Percentiles rank a stretch among this genome's conserved stretches.
These are phyloP conservation scores for Ganoderma lingzhi DNA, from an alignment of 1,284 basidiomycete genomes.

Conservation along the genomic window DNA sequence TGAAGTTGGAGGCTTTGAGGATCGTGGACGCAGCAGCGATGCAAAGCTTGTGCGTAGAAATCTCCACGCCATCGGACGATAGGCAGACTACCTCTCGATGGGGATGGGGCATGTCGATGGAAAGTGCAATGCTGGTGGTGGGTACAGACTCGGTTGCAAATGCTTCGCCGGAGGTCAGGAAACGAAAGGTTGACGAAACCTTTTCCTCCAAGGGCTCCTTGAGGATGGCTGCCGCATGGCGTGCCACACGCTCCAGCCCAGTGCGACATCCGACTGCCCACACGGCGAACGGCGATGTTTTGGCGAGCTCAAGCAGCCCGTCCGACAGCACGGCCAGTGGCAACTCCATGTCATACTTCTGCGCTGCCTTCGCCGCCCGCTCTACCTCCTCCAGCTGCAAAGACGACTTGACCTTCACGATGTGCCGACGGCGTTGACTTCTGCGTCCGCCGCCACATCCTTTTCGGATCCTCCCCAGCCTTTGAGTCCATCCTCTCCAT, in stretches of 20 bases:
- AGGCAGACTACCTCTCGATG: constrained; percentile 1
- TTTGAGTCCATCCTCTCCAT: constrained; percentile 33
- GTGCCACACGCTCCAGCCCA: constrained; percentile 23
- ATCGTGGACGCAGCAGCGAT: neutral
- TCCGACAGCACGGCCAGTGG: constrained; percentile 13
- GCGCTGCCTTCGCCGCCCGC: constrained; percentile 25
- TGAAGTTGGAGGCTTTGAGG: neutral
- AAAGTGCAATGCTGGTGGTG: neutral
- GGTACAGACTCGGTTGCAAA: neutral
- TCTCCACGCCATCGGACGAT: constrained; percentile 4
- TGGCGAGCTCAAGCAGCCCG: constrained; percentile 12
- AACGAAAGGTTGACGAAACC: neutral
- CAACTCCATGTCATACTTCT: constrained; percentile 33
- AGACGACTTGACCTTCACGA: constrained; percentile 18
- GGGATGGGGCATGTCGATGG: constrained; percentile 3
- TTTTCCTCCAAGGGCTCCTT: neutral
- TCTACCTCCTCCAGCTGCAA: constrained; percentile 20
- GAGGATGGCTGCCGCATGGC: constrained; percentile 11
- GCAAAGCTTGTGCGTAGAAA: neutral
- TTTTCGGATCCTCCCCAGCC: constrained; percentile 31
- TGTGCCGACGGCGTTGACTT: constrained; percentile 15
- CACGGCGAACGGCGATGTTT: constrained; percentile 11
- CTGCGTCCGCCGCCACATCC: constrained; percentile 27
- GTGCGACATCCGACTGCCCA: constrained; percentile 27
- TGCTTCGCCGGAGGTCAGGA: neutral